phyloP scores from a whole-genome alignment of 164 flowering plant species.

The Umbilicus rupestris region DNA sequence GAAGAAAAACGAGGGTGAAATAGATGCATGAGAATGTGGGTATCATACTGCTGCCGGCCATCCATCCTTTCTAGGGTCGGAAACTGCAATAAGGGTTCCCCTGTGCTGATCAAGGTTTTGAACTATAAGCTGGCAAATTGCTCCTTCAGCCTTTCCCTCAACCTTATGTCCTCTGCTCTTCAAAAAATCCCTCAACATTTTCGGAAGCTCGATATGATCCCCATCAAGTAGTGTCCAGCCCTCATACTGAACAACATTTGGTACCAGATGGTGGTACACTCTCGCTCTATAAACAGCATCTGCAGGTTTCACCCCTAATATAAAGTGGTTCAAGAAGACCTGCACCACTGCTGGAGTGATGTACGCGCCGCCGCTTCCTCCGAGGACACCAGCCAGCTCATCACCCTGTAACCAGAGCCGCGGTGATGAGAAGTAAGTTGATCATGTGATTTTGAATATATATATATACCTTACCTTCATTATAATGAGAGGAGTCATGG shows the following conservation, averaged over 20 bases:
- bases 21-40: too few relatives aligned
- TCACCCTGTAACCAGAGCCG: slow-evolving; percentile 43
- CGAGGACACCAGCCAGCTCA: slow-evolving; percentile 63
- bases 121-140: slow-evolving; percentile 73
- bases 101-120: slow-evolving; percentile 25
- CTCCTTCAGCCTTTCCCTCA: slow-evolving; percentile 39
- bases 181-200: neutral
- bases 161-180: neutral
- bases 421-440: neutral
- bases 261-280: slow-evolving; percentile 78
- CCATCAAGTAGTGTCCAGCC: slow-evolving; percentile 68
- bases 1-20: too few relatives aligned
- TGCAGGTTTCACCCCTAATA: slow-evolving; percentile 61
- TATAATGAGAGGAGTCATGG: slow-evolving; percentile 80
- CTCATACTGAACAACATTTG: slow-evolving; percentile 67
- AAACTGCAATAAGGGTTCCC: slow-evolving; percentile 65
- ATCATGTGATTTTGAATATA: neutral
- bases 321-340: slow-evolving; percentile 65
- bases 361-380: slow-evolving; percentile 72
- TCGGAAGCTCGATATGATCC: slow-evolving; percentile 22
- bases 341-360: slow-evolving; percentile 74
- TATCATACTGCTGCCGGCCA: slow-evolving; percentile 61
- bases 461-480: too few relatives aligned
- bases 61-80: slow-evolving; percentile 84
- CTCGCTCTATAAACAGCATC: slow-evolving; percentile 66